phyloP scores from a whole-genome alignment of 1,139 yeast genomes.

The Hansenula sp. region DNA sequence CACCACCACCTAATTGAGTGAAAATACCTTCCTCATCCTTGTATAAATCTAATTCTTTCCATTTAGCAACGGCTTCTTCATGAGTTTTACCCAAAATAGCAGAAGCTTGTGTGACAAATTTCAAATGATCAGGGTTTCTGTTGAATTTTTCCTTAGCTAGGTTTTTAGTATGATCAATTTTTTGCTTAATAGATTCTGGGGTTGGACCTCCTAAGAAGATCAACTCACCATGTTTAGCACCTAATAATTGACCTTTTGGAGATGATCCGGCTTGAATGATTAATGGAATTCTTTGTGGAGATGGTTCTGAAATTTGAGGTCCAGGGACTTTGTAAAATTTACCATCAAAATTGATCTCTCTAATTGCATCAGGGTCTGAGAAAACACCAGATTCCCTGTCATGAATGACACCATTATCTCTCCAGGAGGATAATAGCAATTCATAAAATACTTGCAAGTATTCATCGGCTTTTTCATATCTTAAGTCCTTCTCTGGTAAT shows the following conservation, averaged over 20 bases:
- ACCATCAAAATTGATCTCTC: slow-evolving; percentile 35
- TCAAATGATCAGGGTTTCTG: slow-evolving; percentile 28
- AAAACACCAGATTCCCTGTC: slow-evolving; percentile 30
- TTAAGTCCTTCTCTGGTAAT: slow-evolving; percentile 34
- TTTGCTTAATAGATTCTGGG: slow-evolving; percentile 29
- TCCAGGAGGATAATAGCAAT: slow-evolving; percentile 37
- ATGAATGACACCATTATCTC: slow-evolving; percentile 36
- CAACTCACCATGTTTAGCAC: slow-evolving; percentile 40
- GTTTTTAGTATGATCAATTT: slow-evolving; percentile 28
- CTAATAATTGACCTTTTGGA: slow-evolving; percentile 35
- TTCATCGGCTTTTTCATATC: slow-evolving; percentile 37
- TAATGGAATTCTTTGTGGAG: slow-evolving; percentile 39
- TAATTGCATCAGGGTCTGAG: slow-evolving; percentile 33
- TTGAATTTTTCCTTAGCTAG: slow-evolving; percentile 28
- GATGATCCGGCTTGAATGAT: slow-evolving; percentile 45
- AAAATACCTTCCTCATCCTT: slow-evolving; percentile 35
- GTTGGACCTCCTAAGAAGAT: slow-evolving; percentile 32
- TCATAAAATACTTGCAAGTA: slow-evolving; percentile 35
- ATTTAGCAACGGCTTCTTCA: slow-evolving; percentile 28
- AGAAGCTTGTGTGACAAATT: slow-evolving; percentile 28
- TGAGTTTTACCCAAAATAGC: slow-evolving; percentile 30
- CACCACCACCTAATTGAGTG: slow-evolving; percentile 33
- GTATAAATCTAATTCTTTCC: slow-evolving; percentile 24
- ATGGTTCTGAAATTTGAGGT: slow-evolving; percentile 34
- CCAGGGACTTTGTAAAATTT: slow-evolving; percentile 36